Evolutionary conservation across 495 filamentous ascomycete species (phyloP), one percentile per base, ranked within the genome.

Genomic region (Penicillium manginii): DNA sequence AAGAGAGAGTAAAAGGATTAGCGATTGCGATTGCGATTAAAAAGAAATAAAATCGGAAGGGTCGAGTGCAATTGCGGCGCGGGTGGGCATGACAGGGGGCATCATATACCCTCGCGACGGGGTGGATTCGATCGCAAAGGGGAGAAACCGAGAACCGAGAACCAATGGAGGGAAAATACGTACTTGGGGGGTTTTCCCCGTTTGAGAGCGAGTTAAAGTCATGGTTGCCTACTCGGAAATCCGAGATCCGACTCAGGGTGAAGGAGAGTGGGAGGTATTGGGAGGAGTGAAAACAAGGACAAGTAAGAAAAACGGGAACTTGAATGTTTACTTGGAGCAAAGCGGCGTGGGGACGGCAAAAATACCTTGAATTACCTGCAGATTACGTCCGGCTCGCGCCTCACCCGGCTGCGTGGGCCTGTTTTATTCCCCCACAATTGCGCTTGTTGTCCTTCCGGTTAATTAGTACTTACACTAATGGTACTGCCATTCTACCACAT

Each of bases 111-210:
- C 55, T 61, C 47, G 63, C 55, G 32, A 40, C 58, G 40, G 42
- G 50, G 51, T 29, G 49, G 58, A 37, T 37, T 8, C 6, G 9
- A 57, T 57, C 60, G 66, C 64, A 64, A 63, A 35, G 51, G 46
- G 37, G 42, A 29, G 26, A 29, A 29, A 5, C 26, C 26, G 26
- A 29, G 40, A 43, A 60, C 61, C 48, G 59, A 17, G 18, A 23
- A 26, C 21, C 45, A 47, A 46, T 21, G 45, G 60, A 58, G 42
- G 37, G 49, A 54, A 39, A 58, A 46, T 26, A 77, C 77, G 74
- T 68, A 81, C 78, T 69, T 80, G 43, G 78, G 78, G 78, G 57
- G 79, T 79, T 67, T 76, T 77, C 64, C 79, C 78, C 65, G 77
- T 73, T 65, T 82, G 78, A 29, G 78, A 80, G 57, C 78, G 80